Evolutionary conservation across 768 basidiomycete species (phyloP).

Genomic region (Russula foetens): DNA sequence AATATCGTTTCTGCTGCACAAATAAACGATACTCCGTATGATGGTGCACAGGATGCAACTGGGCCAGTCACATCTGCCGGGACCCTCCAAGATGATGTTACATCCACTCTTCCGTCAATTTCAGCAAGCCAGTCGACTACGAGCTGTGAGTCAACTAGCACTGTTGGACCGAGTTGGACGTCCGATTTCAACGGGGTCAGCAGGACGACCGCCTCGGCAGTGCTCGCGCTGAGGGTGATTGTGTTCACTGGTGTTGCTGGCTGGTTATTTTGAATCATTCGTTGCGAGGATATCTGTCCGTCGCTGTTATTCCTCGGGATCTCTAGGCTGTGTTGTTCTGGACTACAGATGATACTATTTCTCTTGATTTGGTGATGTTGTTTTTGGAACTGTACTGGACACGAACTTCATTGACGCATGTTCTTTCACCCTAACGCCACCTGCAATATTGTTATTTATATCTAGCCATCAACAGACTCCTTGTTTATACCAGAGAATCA

Average conservation of each 20-base stretch:
- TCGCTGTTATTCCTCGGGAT: background rate
- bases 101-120: background rate
- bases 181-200: background rate
- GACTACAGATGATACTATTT: background rate
- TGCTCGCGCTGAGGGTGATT: background rate
- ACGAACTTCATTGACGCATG: background rate
- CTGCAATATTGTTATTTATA: background rate
- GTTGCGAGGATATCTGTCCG: background rate
- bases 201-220: background rate
- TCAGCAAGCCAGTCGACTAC: background rate
- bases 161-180: background rate
- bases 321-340: background rate
- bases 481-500: background rate
- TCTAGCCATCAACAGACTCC: background rate
- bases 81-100: background rate
- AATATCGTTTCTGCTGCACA: conserved; percentile 4
- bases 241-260: background rate
- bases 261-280: background rate
- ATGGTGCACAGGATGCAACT: conserved; percentile 10
- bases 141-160: background rate
- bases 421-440: background rate
- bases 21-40: conserved; percentile 14
- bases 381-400: background rate
- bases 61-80: conserved; percentile 1
- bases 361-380: background rate